Evolutionary conservation across 306 rosid genomes (phyloP), one percentile per base, ranked within the genome.

Genomic region (Cicer pinnatifidum): DNA sequence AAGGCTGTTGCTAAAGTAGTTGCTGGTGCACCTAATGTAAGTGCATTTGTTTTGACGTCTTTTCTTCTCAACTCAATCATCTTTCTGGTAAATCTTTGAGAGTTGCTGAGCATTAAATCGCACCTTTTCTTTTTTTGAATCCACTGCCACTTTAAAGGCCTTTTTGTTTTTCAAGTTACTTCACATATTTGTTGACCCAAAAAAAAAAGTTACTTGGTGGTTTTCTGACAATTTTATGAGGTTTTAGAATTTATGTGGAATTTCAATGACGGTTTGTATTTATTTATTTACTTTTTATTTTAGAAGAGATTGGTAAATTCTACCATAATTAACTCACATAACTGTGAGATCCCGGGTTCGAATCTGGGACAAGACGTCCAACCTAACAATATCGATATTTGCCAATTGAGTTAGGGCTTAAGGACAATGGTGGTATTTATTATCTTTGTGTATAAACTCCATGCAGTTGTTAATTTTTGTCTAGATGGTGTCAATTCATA

Each of bases 21-120:
- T 60, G 40, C 96, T 5, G 95, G 99, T 3, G 92, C 97, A 62
- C 99, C 99, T 57, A 94, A 88, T 75, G 99, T 91, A 86, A 88
- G 97, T 59, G 67, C 35, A 23, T 23, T 23, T 23, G 28, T 54
- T 60, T 56, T 71, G 6, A 39, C 19, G 6, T 68, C 17, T 52
- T 52, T 63, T 11, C 74, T 51, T 48, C 51, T 35, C 50, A 39
- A 62, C 47, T 77, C 61, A 57, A 35, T 69, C 20, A 50, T 73
- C 20, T 46, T 50, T 69, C 71, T 62, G 52, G 54, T 33, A 43
- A 71, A 51, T 52, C 9, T 58, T 71, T 61, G 56, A 71, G 73
- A 68, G 58, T 47, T 75, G 45, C 65, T 20, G 59, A 63, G 56
- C 66, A 41, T 75, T 69, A 47, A 67, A 69, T 63, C 23, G 50